These are phyloP conservation scores for Aspergillus pseudoviridinutans DNA, from an alignment of 2,329 filamentous ascomycete species.

Conservation along the genomic window DNA sequence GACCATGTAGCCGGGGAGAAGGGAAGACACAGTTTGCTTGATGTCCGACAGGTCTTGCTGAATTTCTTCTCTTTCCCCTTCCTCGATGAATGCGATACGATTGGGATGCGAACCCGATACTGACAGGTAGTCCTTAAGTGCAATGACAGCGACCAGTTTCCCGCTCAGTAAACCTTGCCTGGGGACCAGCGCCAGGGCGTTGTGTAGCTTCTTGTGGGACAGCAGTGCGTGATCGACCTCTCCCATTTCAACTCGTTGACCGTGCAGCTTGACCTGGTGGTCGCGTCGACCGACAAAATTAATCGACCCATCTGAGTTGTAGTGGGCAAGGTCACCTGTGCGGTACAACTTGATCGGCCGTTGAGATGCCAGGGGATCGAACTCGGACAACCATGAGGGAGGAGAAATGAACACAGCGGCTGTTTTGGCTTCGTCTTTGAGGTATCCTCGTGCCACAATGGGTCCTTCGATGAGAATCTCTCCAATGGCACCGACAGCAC, in stretches of 20 bases:
- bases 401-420: constrained; percentile 17
- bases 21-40: neutral
- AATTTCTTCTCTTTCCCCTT: neutral
- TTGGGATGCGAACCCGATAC: neutral
- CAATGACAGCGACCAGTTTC: neutral
- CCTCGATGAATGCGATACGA: neutral
- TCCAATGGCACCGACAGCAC: constrained; percentile 35
- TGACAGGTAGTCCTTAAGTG: neutral
- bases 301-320: constrained; percentile 31
- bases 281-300: constrained; percentile 56
- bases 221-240: constrained; percentile 34
- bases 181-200: neutral
- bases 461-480: constrained; percentile 39
- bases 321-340: constrained; percentile 31
- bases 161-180: neutral
- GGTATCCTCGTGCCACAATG: constrained; percentile 17
- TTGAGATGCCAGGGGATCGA: neutral
- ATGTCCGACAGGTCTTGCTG: neutral
- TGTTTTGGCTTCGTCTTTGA: constrained; percentile 19
- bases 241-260: constrained; percentile 60
- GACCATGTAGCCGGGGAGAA: constrained; percentile 12
- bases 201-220: neutral
- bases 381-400: constrained; percentile 15
- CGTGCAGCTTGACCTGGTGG: constrained; percentile 61
- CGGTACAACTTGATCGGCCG: constrained; percentile 18